Base-by-base conservation (phyloP, 768 basidiomycete species). In the Russula earlei region DNA sequence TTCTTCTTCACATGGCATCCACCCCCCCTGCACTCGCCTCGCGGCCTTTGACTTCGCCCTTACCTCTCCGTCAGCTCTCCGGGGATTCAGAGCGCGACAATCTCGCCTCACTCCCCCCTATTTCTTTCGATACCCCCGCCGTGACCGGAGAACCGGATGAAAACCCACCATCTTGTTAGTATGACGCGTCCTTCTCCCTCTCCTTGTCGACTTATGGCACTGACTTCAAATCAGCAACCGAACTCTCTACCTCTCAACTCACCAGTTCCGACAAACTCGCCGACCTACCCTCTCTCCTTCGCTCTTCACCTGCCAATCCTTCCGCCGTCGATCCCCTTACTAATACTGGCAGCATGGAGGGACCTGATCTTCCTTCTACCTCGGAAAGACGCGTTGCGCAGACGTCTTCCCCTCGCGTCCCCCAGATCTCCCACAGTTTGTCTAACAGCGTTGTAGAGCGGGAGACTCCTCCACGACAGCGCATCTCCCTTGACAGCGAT, bases 401-500 rank as follows among this genome's bases (percentile, higher is more conserved):
- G 31, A 20, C 31, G 4, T n/a, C 54, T 9, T 22, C 46, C 22
- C 74, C 27, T 58, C 66, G 20, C 58, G 58, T 31, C 7, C 15
- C 37, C 46, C 55, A 64, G 46, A 52, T 25, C 11, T 65, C 58
- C 7, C 59, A 65, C 29, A 67, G 64, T 43, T 56, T 64, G 14
- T 70, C 74, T 1, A 75, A 78, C 5, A 66, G 68, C 7, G 74
- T 75, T 3, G 33, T 27, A 7, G 57, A 65, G 0, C 72, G 72
- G 17, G 74, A 69, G 49, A 75, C 73, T 7, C 77, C 75, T 2
- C 74, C 80, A 3, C 71, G 67, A 36, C 79, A 78, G 57, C 75
- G 78, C 38, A 73, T 80, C 34, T 80, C 79, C 0, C 79, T 80
- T 19, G 82, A 84, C 29, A 78, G 75, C 56, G 80, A 81, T 24